Conservation (phyloP, 1,284 basidiomycete species). For the Sanghuangporus sanghuang region DNA sequence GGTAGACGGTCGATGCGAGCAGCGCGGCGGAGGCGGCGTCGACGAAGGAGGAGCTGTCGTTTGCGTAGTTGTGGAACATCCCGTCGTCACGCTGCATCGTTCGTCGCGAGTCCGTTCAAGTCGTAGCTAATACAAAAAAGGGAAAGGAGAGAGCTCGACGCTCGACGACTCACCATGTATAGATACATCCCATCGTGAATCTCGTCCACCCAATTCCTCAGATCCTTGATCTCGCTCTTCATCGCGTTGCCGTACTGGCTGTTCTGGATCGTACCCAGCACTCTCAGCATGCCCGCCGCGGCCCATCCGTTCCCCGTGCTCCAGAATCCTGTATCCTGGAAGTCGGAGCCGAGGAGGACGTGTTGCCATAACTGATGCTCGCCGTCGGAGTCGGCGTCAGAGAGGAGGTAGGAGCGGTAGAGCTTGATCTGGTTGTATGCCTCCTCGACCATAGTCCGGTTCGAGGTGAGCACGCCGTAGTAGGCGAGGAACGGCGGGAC, state of each 20-base stretch:
- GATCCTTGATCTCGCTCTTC: slow-evolving; percentile 49
- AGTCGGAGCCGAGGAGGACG: slow-evolving; percentile 48
- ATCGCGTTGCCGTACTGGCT: slow-evolving; percentile 52
- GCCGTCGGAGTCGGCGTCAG: background rate
- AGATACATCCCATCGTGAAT: slow-evolving; percentile 70
- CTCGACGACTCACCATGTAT: slow-evolving; percentile 32
- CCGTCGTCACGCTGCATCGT: slow-evolving; percentile 27
- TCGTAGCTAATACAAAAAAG: too few species aligned
- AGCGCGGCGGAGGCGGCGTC: slow-evolving; percentile 76
- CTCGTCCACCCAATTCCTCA: slow-evolving; percentile 65
- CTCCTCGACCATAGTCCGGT: slow-evolving; percentile 60
- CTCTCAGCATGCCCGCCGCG: slow-evolving; percentile 80
- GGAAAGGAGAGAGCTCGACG: too few species aligned
- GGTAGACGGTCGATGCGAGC: slow-evolving; percentile 73
- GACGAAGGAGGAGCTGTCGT: slow-evolving; percentile 56
- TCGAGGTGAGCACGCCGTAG: slow-evolving; percentile 70
- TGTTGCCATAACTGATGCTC: slow-evolving; percentile 68
- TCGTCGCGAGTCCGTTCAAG: background rate
- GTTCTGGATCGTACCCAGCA: slow-evolving; percentile 66
- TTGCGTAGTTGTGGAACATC: slow-evolving; percentile 76
- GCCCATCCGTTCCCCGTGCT: slow-evolving; percentile 85
- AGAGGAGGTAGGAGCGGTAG: slow-evolving; percentile 60
- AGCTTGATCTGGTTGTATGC: slow-evolving; percentile 78
- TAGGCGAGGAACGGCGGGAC: slow-evolving; percentile 90
- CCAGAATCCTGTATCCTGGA: slow-evolving; percentile 64